These are phyloP conservation scores for Avena atlantica DNA, from an alignment of 176 grass and related monocot species.

Conservation along the genomic window DNA sequence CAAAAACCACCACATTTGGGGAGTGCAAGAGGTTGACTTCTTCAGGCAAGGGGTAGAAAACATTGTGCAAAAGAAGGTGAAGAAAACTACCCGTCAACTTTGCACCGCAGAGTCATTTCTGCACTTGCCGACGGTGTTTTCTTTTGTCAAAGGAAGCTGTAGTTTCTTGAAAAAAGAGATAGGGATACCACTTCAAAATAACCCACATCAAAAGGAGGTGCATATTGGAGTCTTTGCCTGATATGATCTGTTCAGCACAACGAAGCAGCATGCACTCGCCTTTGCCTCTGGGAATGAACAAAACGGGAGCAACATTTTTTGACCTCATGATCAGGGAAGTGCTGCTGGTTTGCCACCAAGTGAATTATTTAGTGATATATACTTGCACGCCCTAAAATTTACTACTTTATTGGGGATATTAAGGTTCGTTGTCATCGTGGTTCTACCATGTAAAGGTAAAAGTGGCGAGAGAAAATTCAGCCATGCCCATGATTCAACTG, in stretches of 20 bases:
- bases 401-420: slow-evolving; percentile 51
- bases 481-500: not conserved
- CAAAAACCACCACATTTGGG: slow-evolving; percentile 38
- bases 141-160: slow-evolving; percentile 32
- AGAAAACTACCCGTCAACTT: slow-evolving; percentile 23
- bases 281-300: slow-evolving; percentile 30
- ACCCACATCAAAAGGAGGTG: slow-evolving; percentile 26
- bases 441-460: slow-evolving; percentile 32
- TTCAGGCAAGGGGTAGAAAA: slow-evolving; percentile 25
- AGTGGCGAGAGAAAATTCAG: too few species aligned
- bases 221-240: slow-evolving; percentile 30
- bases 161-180: not conserved
- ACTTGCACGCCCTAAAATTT: slow-evolving; percentile 33
- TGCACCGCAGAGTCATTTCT: slow-evolving; percentile 26
- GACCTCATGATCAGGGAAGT: slow-evolving; percentile 43
- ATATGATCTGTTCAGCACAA: slow-evolving; percentile 31
- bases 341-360: slow-evolving; percentile 50
- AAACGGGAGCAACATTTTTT: slow-evolving; percentile 35
- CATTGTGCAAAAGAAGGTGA: not conserved
- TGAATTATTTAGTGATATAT: not conserved
- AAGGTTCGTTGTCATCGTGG: slow-evolving; percentile 47
- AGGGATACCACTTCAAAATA: slow-evolving; percentile 1
- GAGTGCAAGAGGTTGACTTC: slow-evolving; percentile 22
- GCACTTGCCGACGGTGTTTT: slow-evolving; percentile 49
- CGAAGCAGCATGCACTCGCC: slow-evolving; percentile 15